phyloP scores from a whole-genome alignment of 148 eudicot genomes.

The Chenopodium berlandieri region DNA sequence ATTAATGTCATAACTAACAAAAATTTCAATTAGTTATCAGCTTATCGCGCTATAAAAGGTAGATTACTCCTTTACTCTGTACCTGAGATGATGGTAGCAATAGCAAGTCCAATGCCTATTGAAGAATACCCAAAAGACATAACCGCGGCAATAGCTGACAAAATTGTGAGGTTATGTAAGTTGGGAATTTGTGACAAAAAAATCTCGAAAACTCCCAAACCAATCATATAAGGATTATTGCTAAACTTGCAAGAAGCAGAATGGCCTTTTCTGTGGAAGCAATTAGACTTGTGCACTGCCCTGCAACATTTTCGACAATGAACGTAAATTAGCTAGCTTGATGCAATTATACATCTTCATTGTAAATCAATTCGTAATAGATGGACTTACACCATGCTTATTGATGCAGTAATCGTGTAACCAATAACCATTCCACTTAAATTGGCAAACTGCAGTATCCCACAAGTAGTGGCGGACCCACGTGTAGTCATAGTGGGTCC shows the following conservation, averaged over 20 bases:
- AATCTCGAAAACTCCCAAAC: slow-evolving; percentile 56
- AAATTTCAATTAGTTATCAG: no score
- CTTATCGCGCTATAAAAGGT: no score
- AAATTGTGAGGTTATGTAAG: slow-evolving; percentile 56
- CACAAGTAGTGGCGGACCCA: slow-evolving; percentile 34
- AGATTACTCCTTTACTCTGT: not conserved
- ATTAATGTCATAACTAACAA: not conserved
- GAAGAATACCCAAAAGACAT: slow-evolving; percentile 76
- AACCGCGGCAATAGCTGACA: slow-evolving; percentile 63
- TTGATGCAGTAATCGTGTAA: slow-evolving; percentile 73
- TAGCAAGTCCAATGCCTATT: slow-evolving; percentile 65
- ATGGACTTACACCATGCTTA: slow-evolving; percentile 76
- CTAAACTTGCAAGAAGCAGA: slow-evolving; percentile 44
- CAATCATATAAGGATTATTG: slow-evolving; percentile 58
- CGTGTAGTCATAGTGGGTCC: no score
- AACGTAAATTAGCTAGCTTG: not conserved
- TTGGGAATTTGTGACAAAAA: slow-evolving; percentile 70
- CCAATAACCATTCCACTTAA: slow-evolving; percentile 61
- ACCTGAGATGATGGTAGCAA: slow-evolving; percentile 60
- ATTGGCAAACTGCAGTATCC: slow-evolving; percentile 53
- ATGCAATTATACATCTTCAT: no score
- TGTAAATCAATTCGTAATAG: not conserved
- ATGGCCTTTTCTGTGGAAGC: slow-evolving; percentile 62
- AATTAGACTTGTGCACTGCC: slow-evolving; percentile 67
- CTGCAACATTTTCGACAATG: slow-evolving; percentile 30